Evolutionary conservation across 2,329 filamentous ascomycete species (phyloP).

Genomic region (Pyrenophora graminea): DNA sequence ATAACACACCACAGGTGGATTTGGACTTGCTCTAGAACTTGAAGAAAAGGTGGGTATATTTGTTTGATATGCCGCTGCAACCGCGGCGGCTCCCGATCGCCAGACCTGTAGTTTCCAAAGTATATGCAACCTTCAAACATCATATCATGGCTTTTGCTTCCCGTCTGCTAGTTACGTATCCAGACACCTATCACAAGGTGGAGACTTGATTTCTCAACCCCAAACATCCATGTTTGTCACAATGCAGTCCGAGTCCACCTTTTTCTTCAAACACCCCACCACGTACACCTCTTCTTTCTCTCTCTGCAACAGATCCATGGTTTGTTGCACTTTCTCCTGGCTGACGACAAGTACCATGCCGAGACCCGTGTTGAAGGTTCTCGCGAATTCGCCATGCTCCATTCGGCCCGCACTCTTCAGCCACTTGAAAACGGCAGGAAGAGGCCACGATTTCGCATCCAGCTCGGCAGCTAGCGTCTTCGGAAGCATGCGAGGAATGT

Average conservation of each 20-base stretch:
- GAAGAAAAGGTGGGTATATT: slow-evolving; percentile 15
- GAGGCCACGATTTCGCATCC: slow-evolving; percentile 73
- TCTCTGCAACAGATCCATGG: slow-evolving; percentile 63
- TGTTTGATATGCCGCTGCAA: slow-evolving; percentile 12
- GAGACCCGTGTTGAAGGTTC: slow-evolving; percentile 92
- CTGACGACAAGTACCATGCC: slow-evolving; percentile 91
- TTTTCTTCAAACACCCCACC: slow-evolving; percentile 72
- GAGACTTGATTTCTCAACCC: slow-evolving; percentile 29
- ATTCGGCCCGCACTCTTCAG: slow-evolving; percentile 76
- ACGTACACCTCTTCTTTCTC: slow-evolving; percentile 76
- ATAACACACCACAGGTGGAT: background rate
- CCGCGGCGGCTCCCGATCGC: slow-evolving; percentile 5
- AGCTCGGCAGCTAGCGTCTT: slow-evolving; percentile 76
- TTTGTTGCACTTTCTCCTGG: slow-evolving; percentile 63
- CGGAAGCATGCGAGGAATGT: slow-evolving; percentile 92
- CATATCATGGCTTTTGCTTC: background rate
- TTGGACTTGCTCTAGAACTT: slow-evolving; percentile 2
- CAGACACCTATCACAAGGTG: background rate
- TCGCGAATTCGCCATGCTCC: slow-evolving; percentile 76
- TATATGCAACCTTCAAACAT: background rate
- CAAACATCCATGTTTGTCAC: slow-evolving; percentile 63
- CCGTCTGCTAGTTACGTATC: background rate
- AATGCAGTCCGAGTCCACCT: slow-evolving; percentile 60
- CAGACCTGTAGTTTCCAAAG: background rate
- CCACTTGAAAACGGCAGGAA: slow-evolving; percentile 84